A percentile compares a stretch with the other conserved stretches of the same genome.
phyloP scores from a whole-genome alignment of 23 red algal species.

The Gracilaria caudata region DNA sequence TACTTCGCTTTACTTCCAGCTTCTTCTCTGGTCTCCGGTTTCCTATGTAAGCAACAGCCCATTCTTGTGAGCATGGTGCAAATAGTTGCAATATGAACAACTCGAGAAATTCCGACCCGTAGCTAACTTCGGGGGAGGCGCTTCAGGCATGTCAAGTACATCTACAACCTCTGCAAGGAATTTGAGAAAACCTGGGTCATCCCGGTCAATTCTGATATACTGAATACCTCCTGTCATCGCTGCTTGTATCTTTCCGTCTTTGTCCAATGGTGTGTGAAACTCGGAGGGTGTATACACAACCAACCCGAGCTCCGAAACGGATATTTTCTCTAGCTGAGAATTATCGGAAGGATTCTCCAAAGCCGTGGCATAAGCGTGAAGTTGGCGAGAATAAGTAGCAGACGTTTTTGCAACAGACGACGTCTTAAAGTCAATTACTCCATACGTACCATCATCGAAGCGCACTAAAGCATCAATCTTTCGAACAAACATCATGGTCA shows the following conservation, averaged over 20 bases:
- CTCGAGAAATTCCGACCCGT: background rate
- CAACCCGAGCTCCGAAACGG: constrained; percentile 74
- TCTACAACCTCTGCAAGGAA: constrained; percentile 14
- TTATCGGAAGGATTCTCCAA: constrained; percentile 62
- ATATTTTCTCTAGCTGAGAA: constrained; percentile 48
- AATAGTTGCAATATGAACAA: constrained; percentile 65
- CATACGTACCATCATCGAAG: constrained; percentile 76
- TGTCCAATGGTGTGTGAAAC: constrained; percentile 51
- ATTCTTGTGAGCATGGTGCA: constrained; percentile 42
- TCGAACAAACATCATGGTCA: background rate
- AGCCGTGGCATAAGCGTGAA: constrained; percentile 88
- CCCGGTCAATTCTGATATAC: constrained; percentile 59
- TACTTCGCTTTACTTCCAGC: background rate
- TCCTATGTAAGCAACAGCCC: constrained; percentile 17
- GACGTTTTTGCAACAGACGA: constrained; percentile 40
- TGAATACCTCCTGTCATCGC: constrained; percentile 60
- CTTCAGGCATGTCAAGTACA: constrained; percentile 55
- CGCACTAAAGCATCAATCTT: constrained; percentile 83
- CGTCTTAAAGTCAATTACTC: constrained; percentile 93
- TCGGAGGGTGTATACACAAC: constrained; percentile 68
- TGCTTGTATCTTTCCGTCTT: constrained; percentile 27
- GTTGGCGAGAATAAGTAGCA: constrained; percentile 69
- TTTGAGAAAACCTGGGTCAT: constrained; percentile 41
- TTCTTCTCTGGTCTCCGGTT: background rate
- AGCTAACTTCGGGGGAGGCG: constrained; percentile 35